These are phyloP conservation scores for Chaetomium cochliodes DNA, from an alignment of 495 filamentous ascomycete genomes.

Conservation along the genomic window DNA sequence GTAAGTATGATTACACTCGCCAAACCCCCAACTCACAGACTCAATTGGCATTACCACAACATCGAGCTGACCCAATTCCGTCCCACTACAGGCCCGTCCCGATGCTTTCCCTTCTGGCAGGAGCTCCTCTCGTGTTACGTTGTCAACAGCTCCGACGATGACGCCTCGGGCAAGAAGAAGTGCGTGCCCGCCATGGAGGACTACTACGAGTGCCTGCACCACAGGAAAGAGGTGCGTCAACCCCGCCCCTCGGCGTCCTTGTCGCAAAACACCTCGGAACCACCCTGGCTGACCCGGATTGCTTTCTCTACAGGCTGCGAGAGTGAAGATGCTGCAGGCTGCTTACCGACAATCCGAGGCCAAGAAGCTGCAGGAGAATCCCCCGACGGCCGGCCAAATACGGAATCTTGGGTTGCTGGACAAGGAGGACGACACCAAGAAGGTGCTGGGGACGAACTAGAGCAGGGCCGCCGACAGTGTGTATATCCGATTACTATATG, in stretches of 20 bases:
- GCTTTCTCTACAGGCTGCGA: slow-evolving; percentile 60
- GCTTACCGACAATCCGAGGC: slow-evolving; percentile 84
- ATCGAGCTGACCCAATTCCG: slow-evolving; percentile 6
- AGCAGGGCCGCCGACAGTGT: slow-evolving; percentile 14
- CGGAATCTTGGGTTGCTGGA: slow-evolving; percentile 78
- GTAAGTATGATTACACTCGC: slow-evolving; percentile 47
- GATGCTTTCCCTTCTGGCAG: slow-evolving; percentile 99
- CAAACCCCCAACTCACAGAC: slow-evolving; percentile 25
- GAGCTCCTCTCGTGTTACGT: slow-evolving; percentile 88
- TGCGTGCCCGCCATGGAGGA: slow-evolving; percentile 88
- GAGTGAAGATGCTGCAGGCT: slow-evolving; percentile 72
- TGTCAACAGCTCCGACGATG: slow-evolving; percentile 70
- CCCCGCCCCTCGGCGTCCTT: background rate
- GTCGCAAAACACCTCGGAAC: slow-evolving; percentile 1
- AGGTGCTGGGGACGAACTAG: slow-evolving; percentile 50
- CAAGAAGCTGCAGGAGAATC: slow-evolving; percentile 71
- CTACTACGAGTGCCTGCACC: slow-evolving; percentile 97
- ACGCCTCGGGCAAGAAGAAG: slow-evolving; percentile 80
- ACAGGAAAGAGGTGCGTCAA: slow-evolving; percentile 84
- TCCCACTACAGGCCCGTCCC: slow-evolving; percentile 62
- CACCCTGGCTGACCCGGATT: slow-evolving; percentile 9
- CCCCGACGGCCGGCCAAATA: slow-evolving; percentile 70
- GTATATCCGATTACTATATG: slow-evolving; percentile 24
- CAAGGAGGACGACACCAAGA: slow-evolving; percentile 75
- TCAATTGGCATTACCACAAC: slow-evolving; percentile 10